These are phyloP conservation scores for Penicillium sp. DNA, from an alignment of 2,329 filamentous ascomycete species.

Conservation along the genomic window DNA sequence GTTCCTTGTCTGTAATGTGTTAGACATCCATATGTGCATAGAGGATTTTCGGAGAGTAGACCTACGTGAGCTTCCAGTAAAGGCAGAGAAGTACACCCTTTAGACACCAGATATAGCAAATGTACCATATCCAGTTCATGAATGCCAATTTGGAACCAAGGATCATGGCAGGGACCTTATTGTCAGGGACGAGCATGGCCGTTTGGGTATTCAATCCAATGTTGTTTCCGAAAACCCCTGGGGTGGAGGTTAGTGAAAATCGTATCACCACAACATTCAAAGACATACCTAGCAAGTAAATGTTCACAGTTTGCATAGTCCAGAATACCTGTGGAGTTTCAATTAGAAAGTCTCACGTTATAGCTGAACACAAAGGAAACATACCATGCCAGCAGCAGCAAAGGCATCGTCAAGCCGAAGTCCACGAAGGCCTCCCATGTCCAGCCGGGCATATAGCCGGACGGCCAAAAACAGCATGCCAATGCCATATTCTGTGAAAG, in stretches of 20 bases:
- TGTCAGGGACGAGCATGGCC: slow-evolving; percentile 28
- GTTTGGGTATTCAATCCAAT: slow-evolving; percentile 30
- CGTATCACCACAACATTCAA: too few species aligned
- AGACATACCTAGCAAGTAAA: slow-evolving; percentile 12
- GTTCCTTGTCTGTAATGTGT: slow-evolving; percentile 22
- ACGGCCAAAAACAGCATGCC: slow-evolving; percentile 15
- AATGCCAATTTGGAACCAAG: slow-evolving; percentile 35
- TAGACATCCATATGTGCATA: background rate
- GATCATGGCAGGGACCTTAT: slow-evolving; percentile 20
- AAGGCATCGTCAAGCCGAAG: slow-evolving; percentile 20
- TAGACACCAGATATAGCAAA: slow-evolving; percentile 34
- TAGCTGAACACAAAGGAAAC: background rate
- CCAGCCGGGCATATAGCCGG: slow-evolving; percentile 13
- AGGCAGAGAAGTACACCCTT: slow-evolving; percentile 36
- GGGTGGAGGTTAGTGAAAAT: background rate
- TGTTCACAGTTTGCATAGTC: slow-evolving; percentile 14
- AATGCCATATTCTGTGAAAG: slow-evolving; percentile 23
- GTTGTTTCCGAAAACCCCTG: slow-evolving; percentile 31
- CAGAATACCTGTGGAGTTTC: slow-evolving; percentile 12
- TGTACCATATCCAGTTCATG: slow-evolving; percentile 38
- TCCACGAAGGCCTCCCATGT: slow-evolving; percentile 11
- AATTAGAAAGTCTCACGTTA: background rate
- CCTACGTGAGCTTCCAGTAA: slow-evolving; percentile 32
- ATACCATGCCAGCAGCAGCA: slow-evolving; percentile 18
- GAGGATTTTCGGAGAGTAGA: background rate